Evolutionary conservation across 768 basidiomycete species (phyloP), one percentile per base, ranked within the genome.

Genomic region (Chlorophyllum brunneum): DNA sequence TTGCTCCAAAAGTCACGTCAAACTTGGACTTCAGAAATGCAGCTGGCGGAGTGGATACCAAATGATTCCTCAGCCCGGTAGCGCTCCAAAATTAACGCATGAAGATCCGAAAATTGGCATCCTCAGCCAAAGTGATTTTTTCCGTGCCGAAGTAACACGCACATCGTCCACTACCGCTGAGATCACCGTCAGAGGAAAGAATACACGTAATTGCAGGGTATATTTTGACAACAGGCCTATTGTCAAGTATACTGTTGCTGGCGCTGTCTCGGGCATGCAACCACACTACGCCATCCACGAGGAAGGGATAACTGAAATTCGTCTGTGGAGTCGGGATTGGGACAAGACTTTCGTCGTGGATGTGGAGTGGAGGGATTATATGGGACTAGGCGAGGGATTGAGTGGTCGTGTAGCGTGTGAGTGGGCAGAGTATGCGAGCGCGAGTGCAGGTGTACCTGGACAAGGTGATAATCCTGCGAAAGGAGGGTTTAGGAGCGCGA

Each of bases 381-480:
- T 43, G 18, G 55, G 49, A 1, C 23, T 51, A 10, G 49, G 37
- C 6, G 60, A 59, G 23, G 56, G 56, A 41, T 49, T 58, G 24
- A 54, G 51, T 23, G 86, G 82, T 24, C 71, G 74, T 3, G 72
- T 82, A 18, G 79, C 76, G 15, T 86, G 84, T 55, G 77, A 79
- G 49, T 87, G 84, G 81, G 78, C 74, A n/a, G 86, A 88, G 60
- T 82, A 83, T 58, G 78, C 80, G 64, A 79, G 78, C 58, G 81
- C 63, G 37, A 77, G 72, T 56, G 51, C 51, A 10, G 43, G 51
- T 38, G 42, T 52, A 20, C 51, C 51, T 30, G 36, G 51, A 29
- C 39, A 52, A 24, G 63, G 79, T 10, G 81, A 80, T 36, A 69
- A 74, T 55, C 72, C 72, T 15, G 46, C 54, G 15, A 58, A 38